Evolutionary conservation across 345 rosid species (phyloP), one percentile per base, ranked within the genome.

Genomic region (Durio zibethinus): DNA sequence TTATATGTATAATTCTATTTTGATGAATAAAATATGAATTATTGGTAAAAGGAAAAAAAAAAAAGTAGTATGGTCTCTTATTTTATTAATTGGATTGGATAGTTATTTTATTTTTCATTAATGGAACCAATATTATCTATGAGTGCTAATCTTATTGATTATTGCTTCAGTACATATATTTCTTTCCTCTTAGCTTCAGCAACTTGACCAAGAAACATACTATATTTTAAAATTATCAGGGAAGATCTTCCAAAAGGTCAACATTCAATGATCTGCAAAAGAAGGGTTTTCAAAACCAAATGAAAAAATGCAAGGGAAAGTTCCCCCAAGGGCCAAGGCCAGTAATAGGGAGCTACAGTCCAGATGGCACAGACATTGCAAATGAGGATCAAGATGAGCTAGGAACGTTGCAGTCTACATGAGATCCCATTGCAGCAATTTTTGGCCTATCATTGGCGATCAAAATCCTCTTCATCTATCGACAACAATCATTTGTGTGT

Each of bases 401-500:
- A 0, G 87, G 77, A 35, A 68, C 20, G 40, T 77, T 21, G 20
- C 77, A 73, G 10, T 56, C 87, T 20, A 50, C 67, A 9, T 81
- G 77, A 14, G 82, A 65, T 12, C 65, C 66, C 57, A 83, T 45
- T 16, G 73, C 78, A 4, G 86, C 86, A 67, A 74, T 29, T 36
- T 29, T 66, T 14, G 63, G 73, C 83, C 52, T 10, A 2, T 21
- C 14, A 16, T 21, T 21, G 70, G 40, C 38, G 77, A 10, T 38
- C 80, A 7, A 33, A 16, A 4, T 66, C 62, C 35, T 86, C 92
- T 40, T 85, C 87, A 35, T 86, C 93, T 6, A 84, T 81, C 0
- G 89, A 93, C 91, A 18, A 91, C 80, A 4, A 90, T 74, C 86
- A 94, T 86, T n/a, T 85, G 77, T 0, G 97, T 85, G 9, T 90